Percentiles rank a stretch among this genome's conserved stretches.
These are phyloP conservation scores for Perkinsus olseni DNA, from an alignment of 169 alveolate genomes.

Conservation along the genomic window DNA sequence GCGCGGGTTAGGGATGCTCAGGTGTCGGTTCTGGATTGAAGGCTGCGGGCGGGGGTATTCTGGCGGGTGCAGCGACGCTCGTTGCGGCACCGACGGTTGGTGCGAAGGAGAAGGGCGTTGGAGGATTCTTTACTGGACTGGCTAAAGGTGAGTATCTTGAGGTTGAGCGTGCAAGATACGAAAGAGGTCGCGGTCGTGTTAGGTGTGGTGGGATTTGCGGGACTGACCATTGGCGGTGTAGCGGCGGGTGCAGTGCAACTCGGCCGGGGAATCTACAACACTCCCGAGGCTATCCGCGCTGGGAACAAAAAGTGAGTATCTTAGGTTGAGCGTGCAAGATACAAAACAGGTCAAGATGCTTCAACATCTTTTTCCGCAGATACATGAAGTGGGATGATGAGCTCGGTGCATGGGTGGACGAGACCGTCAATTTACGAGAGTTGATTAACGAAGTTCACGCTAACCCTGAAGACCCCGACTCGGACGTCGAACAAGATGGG, in stretches of 20 bases:
- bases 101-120: slow-evolving; percentile 35
- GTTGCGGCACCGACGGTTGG: slow-evolving; percentile 44
- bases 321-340: slow-evolving; percentile 11
- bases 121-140: slow-evolving; percentile 36
- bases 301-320: slow-evolving; percentile 20
- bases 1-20: neutral
- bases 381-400: slow-evolving; percentile 33
- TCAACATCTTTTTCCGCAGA: neutral
- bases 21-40: slow-evolving; percentile 36
- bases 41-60: slow-evolving; percentile 37
- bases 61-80: slow-evolving; percentile 39
- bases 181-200: neutral
- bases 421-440: slow-evolving; percentile 15
- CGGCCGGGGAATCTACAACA: slow-evolving; percentile 39
- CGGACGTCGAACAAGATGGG: neutral
- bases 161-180: neutral
- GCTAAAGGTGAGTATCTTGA: slow-evolving; percentile 24
- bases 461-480: slow-evolving; percentile 7
- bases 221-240: slow-evolving; percentile 32
- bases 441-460: slow-evolving; percentile 17
- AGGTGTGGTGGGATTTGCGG: slow-evolving; percentile 33
- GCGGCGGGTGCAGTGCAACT: slow-evolving; percentile 38
- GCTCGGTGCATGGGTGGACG: slow-evolving; percentile 34
- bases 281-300: slow-evolving; percentile 39
- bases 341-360: slow-evolving; percentile 22